A percentile compares a stretch with the other conserved stretches of the same genome.
These are phyloP conservation scores for Phylloporus arenicola DNA, from an alignment of 768 basidiomycete species.

Conservation along the genomic window DNA sequence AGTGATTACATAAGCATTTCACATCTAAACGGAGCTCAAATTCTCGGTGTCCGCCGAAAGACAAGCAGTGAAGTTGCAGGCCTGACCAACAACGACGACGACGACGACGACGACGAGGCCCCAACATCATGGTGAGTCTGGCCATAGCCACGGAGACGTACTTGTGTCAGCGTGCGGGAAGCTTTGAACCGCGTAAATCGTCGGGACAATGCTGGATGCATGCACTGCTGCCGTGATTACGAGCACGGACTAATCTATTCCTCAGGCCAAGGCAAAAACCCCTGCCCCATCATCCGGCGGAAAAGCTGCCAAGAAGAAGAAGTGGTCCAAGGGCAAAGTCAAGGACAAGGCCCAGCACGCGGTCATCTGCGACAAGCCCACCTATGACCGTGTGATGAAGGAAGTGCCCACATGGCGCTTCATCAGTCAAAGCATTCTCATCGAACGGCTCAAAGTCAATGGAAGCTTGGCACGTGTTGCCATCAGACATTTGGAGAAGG, in stretches of 20 bases:
- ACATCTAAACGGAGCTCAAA: slow-evolving; percentile 20
- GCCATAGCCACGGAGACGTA: not conserved
- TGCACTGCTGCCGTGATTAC: slow-evolving; percentile 15
- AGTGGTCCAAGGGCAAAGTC: slow-evolving; percentile 99
- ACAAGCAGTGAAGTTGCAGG: not conserved
- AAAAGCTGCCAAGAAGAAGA: slow-evolving; percentile 98
- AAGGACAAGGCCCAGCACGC: slow-evolving; percentile 99
- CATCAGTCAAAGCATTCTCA: slow-evolving; percentile 96
- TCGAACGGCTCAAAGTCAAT: slow-evolving; percentile 96
- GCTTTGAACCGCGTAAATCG: not conserved
- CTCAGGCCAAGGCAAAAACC: slow-evolving; percentile 75
- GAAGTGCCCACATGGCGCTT: slow-evolving; percentile 99
- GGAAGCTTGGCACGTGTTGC: slow-evolving; percentile 89
- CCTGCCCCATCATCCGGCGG: slow-evolving; percentile 62
- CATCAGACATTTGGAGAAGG: slow-evolving; percentile 89
- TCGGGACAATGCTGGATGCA: slow-evolving; percentile 22
- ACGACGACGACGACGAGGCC: slow-evolving; percentile 21
- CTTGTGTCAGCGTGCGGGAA: not conserved
- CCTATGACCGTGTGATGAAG: slow-evolving; percentile 92
- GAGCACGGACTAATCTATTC: slow-evolving; percentile 8
- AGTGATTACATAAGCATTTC: slow-evolving; percentile 17
- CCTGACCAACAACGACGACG: slow-evolving; percentile 6
- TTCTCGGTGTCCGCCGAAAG: slow-evolving; percentile 17
- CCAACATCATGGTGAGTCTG: slow-evolving; percentile 27
- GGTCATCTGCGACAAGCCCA: slow-evolving; percentile 89